These are phyloP conservation scores for Mycena epipterygia DNA, from an alignment of 768 basidiomycete species.

Conservation along the genomic window DNA sequence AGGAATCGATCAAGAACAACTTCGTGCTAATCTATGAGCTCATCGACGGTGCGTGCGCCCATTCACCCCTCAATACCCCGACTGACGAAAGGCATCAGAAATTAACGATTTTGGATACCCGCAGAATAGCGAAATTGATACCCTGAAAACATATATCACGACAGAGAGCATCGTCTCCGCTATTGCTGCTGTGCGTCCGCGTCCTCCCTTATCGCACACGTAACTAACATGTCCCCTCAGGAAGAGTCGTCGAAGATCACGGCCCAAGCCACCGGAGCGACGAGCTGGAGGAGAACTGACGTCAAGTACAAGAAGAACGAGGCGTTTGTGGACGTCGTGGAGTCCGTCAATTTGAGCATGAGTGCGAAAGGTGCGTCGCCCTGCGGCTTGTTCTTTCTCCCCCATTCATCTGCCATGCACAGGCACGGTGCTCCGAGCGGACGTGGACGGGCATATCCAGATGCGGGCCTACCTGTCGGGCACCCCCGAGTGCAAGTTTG, in stretches of 20 bases:
- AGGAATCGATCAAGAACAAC: conserved; percentile 98
- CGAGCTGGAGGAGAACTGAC: conserved; percentile 94
- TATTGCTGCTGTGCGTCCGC: conserved; percentile 78
- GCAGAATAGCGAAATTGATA: conserved; percentile 98
- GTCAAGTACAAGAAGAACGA: conserved; percentile 99
- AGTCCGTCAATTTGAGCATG: conserved; percentile 97
- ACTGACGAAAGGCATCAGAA: conserved; percentile 58
- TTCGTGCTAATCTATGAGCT: conserved; percentile 99
- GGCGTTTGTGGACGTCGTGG: conserved; percentile 99
- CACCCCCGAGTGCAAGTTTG: conserved; percentile 99
- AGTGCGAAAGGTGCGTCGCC: conserved; percentile 86
- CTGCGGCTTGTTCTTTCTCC: neutral
- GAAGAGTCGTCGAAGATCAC: conserved; percentile 99
- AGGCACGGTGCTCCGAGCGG: conserved; percentile 94
- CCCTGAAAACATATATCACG: conserved; percentile 97
- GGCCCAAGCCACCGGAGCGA: conserved; percentile 95
- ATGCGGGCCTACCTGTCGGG: conserved; percentile 98
- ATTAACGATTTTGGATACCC: conserved; percentile 99
- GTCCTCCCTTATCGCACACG: neutral
- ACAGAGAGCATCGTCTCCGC: conserved; percentile 95
- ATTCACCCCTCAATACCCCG: neutral
- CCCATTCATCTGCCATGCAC: neutral
- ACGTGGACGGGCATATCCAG: conserved; percentile 97
- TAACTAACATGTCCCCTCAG: conserved; percentile 55
- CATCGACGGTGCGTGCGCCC: conserved; percentile 83